Conservation (phyloP, 2,329 filamentous ascomycete species). For the Xylariaceae sp. region DNA sequence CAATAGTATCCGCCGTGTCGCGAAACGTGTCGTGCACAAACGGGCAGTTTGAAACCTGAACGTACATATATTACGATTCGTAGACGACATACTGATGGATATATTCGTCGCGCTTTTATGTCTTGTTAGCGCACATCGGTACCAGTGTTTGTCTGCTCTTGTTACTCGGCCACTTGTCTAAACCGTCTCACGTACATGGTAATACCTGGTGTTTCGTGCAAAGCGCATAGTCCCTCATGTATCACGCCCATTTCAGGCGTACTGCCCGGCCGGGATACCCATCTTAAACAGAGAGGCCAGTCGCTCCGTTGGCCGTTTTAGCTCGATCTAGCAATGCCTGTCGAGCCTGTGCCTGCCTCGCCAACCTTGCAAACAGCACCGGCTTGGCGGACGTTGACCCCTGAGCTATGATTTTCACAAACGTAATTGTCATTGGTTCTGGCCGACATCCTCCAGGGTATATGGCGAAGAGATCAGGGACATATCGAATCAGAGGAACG, state of each 20-base stretch:
- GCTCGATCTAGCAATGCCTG: slow-evolving; percentile 37
- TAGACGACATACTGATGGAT: no score
- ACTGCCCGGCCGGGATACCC: slow-evolving; percentile 36
- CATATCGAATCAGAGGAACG: slow-evolving; percentile 27
- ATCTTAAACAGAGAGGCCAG: slow-evolving; percentile 37
- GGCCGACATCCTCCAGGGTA: slow-evolving; percentile 8
- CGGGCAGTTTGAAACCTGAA: no score
- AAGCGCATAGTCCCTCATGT: slow-evolving; percentile 4
- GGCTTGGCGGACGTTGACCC: slow-evolving; percentile 12
- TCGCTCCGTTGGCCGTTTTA: slow-evolving; percentile 30
- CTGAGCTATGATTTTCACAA: slow-evolving; percentile 15
- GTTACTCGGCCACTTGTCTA: no score
- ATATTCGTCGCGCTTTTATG: no score
- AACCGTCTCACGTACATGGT: no score
- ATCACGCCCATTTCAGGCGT: slow-evolving; percentile 37
- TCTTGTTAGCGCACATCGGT: no score
- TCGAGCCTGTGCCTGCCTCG: slow-evolving; percentile 3
- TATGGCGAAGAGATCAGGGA: slow-evolving; percentile 3
- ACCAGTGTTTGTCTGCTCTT: no score
- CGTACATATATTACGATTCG: no score
- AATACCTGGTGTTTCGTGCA: no score
- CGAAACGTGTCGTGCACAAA: no score
- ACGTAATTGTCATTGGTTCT: slow-evolving; percentile 22
- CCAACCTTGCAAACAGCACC: slow-evolving; percentile 14
- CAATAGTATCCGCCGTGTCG: no score